Evolutionary conservation across 2,329 filamentous ascomycete species (phyloP).

Genomic region (Pseudogymnoascus sp.): DNA sequence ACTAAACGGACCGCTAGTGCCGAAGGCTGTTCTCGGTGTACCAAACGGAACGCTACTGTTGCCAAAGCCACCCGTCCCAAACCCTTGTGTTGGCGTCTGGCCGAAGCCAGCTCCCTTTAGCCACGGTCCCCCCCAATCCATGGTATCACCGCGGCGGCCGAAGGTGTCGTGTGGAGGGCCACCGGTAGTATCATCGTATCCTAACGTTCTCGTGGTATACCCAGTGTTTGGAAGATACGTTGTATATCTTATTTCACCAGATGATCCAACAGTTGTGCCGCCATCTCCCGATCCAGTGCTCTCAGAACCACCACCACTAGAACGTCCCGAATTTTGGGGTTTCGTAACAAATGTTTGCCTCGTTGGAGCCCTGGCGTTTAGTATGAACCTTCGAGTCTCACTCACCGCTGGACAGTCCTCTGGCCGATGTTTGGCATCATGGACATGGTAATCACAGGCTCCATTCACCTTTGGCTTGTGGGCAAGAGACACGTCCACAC

Average conservation of each 20-base stretch:
- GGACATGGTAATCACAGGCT: background rate
- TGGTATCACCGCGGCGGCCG: background rate
- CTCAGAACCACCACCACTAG: background rate
- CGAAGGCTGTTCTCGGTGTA: background rate
- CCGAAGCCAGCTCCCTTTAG: background rate
- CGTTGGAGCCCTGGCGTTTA: background rate
- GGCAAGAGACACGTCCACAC: background rate
- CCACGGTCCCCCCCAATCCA: background rate
- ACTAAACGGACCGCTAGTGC: background rate
- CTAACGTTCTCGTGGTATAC: background rate
- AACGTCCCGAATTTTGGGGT: background rate
- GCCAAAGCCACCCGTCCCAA: background rate
- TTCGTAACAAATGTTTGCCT: background rate
- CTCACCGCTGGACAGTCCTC: background rate
- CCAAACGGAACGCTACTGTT: background rate
- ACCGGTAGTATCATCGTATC: background rate
- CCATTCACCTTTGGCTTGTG: background rate
- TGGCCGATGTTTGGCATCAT: background rate
- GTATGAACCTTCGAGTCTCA: background rate
- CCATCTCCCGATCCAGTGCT: background rate
- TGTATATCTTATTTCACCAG: slow-evolving; percentile 2
- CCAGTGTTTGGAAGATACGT: background rate
- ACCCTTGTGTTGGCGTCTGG: background rate
- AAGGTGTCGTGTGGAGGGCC: background rate
- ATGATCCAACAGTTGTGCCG: background rate